Evolutionary conservation across 2,329 filamentous ascomycete species (phyloP).

Genomic region (Penicillium freii): DNA sequence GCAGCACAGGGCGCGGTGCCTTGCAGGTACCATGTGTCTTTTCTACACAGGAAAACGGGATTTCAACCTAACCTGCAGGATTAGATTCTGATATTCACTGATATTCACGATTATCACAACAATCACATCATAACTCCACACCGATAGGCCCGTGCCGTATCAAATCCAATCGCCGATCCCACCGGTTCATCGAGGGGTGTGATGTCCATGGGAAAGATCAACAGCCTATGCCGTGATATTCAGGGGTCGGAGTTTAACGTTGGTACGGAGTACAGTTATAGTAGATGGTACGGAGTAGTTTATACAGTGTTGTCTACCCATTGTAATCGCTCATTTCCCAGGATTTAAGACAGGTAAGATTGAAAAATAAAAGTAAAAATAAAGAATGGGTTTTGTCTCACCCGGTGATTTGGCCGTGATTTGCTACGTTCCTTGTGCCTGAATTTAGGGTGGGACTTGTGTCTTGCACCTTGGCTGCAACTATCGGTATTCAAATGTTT

Average conservation of each 20-base stretch:
- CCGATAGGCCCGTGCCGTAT: slow-evolving; percentile 6
- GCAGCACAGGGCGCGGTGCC: not conserved
- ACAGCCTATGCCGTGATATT: slow-evolving; percentile 14
- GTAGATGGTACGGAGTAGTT: too few relatives aligned
- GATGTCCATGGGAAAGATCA: slow-evolving; percentile 8
- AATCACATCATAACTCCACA: slow-evolving; percentile 12
- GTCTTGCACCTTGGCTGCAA: not conserved
- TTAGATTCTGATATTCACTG: not conserved
- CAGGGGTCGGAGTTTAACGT: slow-evolving; percentile 46
- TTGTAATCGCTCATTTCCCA: not conserved
- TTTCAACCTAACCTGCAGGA: not conserved
- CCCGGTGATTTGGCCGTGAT: not conserved
- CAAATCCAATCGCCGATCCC: slow-evolving; percentile 18
- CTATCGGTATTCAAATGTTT: not conserved
- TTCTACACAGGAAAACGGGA: not conserved
- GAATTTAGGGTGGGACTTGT: not conserved
- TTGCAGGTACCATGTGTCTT: slow-evolving; percentile 5
- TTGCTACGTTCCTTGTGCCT: not conserved
- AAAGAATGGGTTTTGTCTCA: not conserved
- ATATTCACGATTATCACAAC: slow-evolving; percentile 2
- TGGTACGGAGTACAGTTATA: not conserved
- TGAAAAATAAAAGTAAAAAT: not conserved
- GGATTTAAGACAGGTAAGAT: not conserved
- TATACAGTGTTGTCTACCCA: not conserved
- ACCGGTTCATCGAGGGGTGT: slow-evolving; percentile 14